Conservation (phyloP, 768 basidiomycete genomes). For the Tricholoma saponaceum region DNA sequence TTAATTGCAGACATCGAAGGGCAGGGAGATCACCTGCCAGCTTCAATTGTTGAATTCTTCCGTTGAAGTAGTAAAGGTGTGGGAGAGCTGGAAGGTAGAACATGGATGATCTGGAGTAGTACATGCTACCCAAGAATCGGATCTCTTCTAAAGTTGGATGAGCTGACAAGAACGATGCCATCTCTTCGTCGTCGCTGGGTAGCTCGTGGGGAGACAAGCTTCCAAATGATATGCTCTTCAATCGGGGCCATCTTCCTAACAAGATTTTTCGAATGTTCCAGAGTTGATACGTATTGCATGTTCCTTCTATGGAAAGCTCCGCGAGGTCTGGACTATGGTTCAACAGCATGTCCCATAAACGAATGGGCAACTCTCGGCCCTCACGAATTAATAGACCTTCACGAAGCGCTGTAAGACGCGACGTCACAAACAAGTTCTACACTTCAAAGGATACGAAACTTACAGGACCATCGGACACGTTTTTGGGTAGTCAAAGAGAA, state of each 20-base stretch:
- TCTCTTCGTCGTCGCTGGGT: constrained; percentile 1
- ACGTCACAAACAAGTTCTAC: not conserved
- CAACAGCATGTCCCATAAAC: constrained; percentile 18
- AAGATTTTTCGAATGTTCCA: constrained; percentile 13
- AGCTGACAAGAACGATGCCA: constrained; percentile 10
- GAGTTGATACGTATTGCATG: constrained; percentile 9
- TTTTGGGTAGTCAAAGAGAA: constrained; percentile 14
- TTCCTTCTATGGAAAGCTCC: constrained; percentile 15
- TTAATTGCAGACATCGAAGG: constrained; percentile 6
- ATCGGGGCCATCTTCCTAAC: constrained; percentile 11
- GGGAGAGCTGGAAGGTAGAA: constrained; percentile 10
- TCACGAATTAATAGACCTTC: constrained; percentile 3
- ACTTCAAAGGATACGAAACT: not conserved
- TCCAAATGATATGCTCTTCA: constrained; percentile 12
- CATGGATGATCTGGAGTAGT: constrained; percentile 7
- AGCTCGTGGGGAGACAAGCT: constrained; percentile 6
- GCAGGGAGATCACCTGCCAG: constrained; percentile 5
- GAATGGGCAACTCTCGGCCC: constrained; percentile 10
- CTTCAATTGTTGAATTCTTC: constrained; percentile 15
- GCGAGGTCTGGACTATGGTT: constrained; percentile 9
- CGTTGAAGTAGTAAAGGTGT: constrained; percentile 7
- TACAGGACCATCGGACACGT: constrained; percentile 1
- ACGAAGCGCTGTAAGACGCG: not conserved
- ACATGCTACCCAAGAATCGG: constrained; percentile 7
- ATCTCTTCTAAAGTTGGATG: constrained; percentile 11